A percentile compares a stretch with the other conserved stretches of the same genome.
Conservation (phyloP, 306 rosid species). For the Malus sylvestris region DNA sequence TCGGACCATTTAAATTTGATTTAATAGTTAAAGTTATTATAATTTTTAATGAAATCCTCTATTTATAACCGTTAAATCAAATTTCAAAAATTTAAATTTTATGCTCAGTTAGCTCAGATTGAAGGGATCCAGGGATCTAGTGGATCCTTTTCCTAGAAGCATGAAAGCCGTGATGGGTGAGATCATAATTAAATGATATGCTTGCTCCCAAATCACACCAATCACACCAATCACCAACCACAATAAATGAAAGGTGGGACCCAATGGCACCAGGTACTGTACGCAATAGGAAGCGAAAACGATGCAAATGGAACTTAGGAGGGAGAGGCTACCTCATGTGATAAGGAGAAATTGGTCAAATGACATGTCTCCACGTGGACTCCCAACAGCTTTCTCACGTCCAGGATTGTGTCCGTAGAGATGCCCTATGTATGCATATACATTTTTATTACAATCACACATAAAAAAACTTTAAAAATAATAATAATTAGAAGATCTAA, state of each 20-base stretch:
- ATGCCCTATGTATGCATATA: conserved; percentile 46
- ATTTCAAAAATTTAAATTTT: too few species aligned
- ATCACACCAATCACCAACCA: neutral
- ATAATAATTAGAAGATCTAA: too few species aligned
- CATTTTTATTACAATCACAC: too few species aligned
- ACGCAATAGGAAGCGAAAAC: neutral
- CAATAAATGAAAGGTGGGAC: neutral
- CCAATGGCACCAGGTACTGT: neutral
- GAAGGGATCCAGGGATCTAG: too few species aligned
- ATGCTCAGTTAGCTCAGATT: too few species aligned
- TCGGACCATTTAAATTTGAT: too few species aligned
- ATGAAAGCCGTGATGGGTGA: neutral
- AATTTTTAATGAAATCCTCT: accelerated
- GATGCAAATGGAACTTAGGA: too few species aligned
- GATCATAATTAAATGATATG: neutral
- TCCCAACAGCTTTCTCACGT: conserved; percentile 68
- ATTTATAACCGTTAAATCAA: accelerated
- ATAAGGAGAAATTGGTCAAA: conserved; percentile 66
- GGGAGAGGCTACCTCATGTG: conserved; percentile 63
- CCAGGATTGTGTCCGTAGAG: conserved; percentile 82
- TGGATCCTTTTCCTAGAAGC: neutral
- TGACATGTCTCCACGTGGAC: conserved; percentile 85
- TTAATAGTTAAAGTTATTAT: too few species aligned
- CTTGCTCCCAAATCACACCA: neutral
- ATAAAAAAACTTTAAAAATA: too few species aligned